These are phyloP conservation scores for Phytopythium delawarense DNA, from an alignment of 352 stramenopile genomes.

Conservation along the genomic window DNA sequence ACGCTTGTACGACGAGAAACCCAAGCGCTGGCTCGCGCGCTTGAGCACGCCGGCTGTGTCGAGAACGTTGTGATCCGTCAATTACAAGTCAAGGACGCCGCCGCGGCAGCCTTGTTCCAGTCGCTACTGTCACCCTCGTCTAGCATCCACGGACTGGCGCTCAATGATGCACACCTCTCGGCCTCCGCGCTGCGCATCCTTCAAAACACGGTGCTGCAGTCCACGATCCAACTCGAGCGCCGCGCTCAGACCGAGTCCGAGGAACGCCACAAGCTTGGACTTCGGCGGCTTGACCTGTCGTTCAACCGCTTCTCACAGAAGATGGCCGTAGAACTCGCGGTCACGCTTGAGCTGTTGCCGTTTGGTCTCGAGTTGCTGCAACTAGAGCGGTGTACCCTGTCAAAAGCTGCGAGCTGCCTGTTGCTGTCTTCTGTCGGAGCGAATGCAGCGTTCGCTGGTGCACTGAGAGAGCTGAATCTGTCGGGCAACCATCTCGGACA, in stretches of 20 bases:
- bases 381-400: slow-evolving; percentile 46
- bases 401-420: slow-evolving; percentile 24
- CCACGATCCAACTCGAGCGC: slow-evolving; percentile 31
- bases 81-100: slow-evolving; percentile 32
- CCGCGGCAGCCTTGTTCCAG: slow-evolving; percentile 47
- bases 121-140: slow-evolving; percentile 33
- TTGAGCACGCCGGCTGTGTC: slow-evolving; percentile 39
- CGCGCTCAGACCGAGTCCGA: background rate
- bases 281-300: slow-evolving; percentile 56
- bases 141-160: slow-evolving; percentile 30
- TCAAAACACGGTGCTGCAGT: slow-evolving; percentile 52
- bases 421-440: slow-evolving; percentile 39
- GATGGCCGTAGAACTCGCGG: slow-evolving; percentile 47
- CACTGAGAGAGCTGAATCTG: slow-evolving; percentile 54
- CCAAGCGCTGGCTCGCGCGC: slow-evolving; percentile 35
- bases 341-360: slow-evolving; percentile 40
- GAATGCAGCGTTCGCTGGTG: slow-evolving; percentile 42
- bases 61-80: slow-evolving; percentile 48
- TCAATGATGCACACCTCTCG: slow-evolving; percentile 48
- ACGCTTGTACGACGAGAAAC: background rate
- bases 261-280: slow-evolving; percentile 13
- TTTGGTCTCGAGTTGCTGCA: slow-evolving; percentile 49
- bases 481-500: slow-evolving; percentile 47
- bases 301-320: slow-evolving; percentile 54
- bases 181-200: slow-evolving; percentile 35